These are phyloP conservation scores for Xylariaceae sp. DNA, from an alignment of 2,329 filamentous ascomycete species.

Conservation along the genomic window DNA sequence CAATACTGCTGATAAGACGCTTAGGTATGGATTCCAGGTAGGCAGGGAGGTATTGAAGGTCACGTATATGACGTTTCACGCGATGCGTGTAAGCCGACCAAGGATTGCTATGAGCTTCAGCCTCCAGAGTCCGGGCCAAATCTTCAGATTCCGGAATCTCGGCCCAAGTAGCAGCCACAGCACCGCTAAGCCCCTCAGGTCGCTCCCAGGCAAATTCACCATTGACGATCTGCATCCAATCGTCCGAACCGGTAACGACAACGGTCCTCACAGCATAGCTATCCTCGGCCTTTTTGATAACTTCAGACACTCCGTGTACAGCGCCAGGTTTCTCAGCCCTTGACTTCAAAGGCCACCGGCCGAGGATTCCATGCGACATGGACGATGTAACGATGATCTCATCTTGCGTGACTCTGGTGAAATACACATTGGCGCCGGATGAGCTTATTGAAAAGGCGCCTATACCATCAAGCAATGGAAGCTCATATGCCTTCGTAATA, in stretches of 20 bases:
- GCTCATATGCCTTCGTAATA: constrained; percentile 72
- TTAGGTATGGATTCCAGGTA: constrained; percentile 67
- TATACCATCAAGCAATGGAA: constrained; percentile 65
- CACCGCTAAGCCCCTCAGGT: constrained; percentile 74
- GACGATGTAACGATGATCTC: constrained; percentile 74
- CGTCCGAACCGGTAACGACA: constrained; percentile 59
- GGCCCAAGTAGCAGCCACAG: constrained; percentile 75
- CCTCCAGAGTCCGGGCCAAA: constrained; percentile 74
- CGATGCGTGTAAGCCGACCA: constrained; percentile 83
- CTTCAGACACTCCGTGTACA: constrained; percentile 73
- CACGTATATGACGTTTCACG: constrained; percentile 73
- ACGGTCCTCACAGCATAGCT: constrained; percentile 77
- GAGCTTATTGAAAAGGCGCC: constrained; percentile 78
- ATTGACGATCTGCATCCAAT: constrained; percentile 83
- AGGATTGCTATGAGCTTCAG: constrained; percentile 79
- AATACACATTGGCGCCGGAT: constrained; percentile 77
- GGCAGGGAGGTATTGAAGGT: constrained; percentile 70
- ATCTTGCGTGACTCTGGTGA: constrained; percentile 73
- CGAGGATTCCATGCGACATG: constrained; percentile 69
- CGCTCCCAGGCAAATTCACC: constrained; percentile 76
- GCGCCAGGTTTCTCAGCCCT: constrained; percentile 42
- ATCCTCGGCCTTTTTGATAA: constrained; percentile 64
- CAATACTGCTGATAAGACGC: constrained; percentile 61
- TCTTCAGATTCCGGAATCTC: constrained; percentile 70
- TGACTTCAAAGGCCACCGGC: constrained; percentile 62